Evolutionary conservation across 1,284 basidiomycete species (phyloP), one percentile per base, ranked within the genome.

Genomic region (Peniophora sp.): DNA sequence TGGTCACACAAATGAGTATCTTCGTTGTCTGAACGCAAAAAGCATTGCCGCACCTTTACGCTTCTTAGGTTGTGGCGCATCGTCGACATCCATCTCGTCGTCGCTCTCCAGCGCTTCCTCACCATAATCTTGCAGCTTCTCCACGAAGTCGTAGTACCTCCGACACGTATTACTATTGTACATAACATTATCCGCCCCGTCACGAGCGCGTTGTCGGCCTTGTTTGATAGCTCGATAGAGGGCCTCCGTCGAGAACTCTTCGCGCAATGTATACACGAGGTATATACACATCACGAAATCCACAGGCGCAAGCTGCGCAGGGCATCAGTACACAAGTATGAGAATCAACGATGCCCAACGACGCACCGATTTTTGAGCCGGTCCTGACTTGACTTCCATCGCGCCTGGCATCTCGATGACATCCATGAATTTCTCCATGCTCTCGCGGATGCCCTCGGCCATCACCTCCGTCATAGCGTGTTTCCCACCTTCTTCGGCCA

Each of bases 391-490:
- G 8, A 41, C 37, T 8, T 17, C 37, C n/a, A 45, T 6, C 9
- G 11, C 22, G 3, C 43, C 20, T 20, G 23, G 20, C 20, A 15
- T 15, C 43, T 45, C 23, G 9, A 45, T 15, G n/a, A 45, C 22
- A 15, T 45, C 20, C 43, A 45, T 20, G 9, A 24, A 15, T 9
- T 45, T 45, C n/a, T 15, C 43, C 43, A 23, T 20, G 14, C 23
- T 74, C 3, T 67, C 62, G 55, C 85, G 83, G 59, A 92, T 85
- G 51, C 79, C 70, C 35, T 72, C 62, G 0, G 74, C 73, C 0
- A 91, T 60, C 44, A 72, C 64, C 56, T 81, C 74, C 59, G 91
- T 88, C 3, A 75, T 73, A 1, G 55, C 52, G 10, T 66, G 62
- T 0, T 10, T 22, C 9, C 43, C n/a, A 15, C n/a, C 22, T 20